These are phyloP conservation scores for Calonectria honghensis DNA, from an alignment of 2,329 filamentous ascomycete species.

Conservation along the genomic window DNA sequence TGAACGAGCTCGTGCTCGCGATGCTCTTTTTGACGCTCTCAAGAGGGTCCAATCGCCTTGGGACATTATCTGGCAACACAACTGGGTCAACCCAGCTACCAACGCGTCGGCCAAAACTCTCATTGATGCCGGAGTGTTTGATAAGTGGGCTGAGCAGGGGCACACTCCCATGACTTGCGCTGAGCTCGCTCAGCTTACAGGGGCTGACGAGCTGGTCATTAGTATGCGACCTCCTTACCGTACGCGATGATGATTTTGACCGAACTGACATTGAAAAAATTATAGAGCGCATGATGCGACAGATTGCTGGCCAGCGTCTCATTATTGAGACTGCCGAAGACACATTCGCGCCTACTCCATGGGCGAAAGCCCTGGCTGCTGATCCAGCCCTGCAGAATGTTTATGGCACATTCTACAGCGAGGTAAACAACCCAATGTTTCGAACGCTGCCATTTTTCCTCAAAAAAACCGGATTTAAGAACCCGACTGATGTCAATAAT, in stretches of 20 bases:
- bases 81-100: constrained; percentile 59
- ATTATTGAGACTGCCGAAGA: constrained; percentile 59
- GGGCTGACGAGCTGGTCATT: constrained; percentile 58
- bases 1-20: constrained; percentile 58
- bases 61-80: constrained; percentile 63
- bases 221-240: constrained; percentile 46
- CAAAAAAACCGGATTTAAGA: constrained; percentile 58
- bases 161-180: constrained; percentile 55
- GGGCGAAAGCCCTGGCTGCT: constrained; percentile 55
- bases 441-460: constrained; percentile 58
- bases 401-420: constrained; percentile 59
- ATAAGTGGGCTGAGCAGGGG: constrained; percentile 59
- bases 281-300: constrained; percentile 59
- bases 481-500: constrained; percentile 58
- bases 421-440: constrained; percentile 59
- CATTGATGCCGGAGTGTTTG: constrained; percentile 62
- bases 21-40: constrained; percentile 57
- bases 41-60: constrained; percentile 61
- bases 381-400: constrained; percentile 55
- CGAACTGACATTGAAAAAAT: background rate
- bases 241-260: fast-evolving
- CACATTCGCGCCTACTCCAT: constrained; percentile 59
- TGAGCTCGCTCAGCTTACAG: constrained; percentile 59
- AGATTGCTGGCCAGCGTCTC: constrained; percentile 60
- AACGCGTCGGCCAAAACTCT: constrained; percentile 61